Conservation (phyloP, 1,284 basidiomycete species). For the Heterobasidion irregulare region DNA sequence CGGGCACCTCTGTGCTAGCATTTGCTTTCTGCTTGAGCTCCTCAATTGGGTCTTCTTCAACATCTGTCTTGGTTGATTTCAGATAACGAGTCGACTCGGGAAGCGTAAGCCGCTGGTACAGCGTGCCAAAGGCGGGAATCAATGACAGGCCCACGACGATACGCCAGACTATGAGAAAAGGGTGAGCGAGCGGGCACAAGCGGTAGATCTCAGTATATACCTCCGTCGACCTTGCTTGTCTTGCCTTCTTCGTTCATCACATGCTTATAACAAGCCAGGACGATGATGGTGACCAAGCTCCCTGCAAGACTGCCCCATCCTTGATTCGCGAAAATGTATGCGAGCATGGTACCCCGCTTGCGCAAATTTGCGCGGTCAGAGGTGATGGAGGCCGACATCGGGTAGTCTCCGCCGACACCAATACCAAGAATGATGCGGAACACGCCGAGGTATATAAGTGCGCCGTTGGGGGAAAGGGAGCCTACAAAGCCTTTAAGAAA, state of each 20-base stretch:
- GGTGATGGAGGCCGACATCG: slow-evolving; percentile 66
- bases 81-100: slow-evolving; percentile 59
- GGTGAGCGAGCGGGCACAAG: background rate
- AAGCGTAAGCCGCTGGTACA: slow-evolving; percentile 70
- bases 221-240: slow-evolving; percentile 59
- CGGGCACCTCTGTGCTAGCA: slow-evolving; percentile 5
- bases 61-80: slow-evolving; percentile 28
- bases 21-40: slow-evolving; percentile 29
- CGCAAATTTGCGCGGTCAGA: slow-evolving; percentile 63
- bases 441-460: slow-evolving; percentile 51
- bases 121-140: slow-evolving; percentile 47
- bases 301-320: slow-evolving; percentile 70
- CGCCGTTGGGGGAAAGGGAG: slow-evolving; percentile 32
- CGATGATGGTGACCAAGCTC: slow-evolving; percentile 58
- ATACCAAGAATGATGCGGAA: slow-evolving; percentile 70
- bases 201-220: slow-evolving; percentile 23
- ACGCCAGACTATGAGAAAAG: slow-evolving; percentile 30
- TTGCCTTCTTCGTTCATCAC: slow-evolving; percentile 49
- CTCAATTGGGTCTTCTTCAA: slow-evolving; percentile 17
- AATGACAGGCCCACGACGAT: slow-evolving; percentile 44
- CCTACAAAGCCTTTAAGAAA: slow-evolving; percentile 15
- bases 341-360: slow-evolving; percentile 67
- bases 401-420: slow-evolving; percentile 80
- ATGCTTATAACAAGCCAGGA: slow-evolving; percentile 61
- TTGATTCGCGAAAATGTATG: slow-evolving; percentile 71